Evolutionary conservation across 495 filamentous ascomycete species (phyloP).

Genomic region (Tuber aestivum): DNA sequence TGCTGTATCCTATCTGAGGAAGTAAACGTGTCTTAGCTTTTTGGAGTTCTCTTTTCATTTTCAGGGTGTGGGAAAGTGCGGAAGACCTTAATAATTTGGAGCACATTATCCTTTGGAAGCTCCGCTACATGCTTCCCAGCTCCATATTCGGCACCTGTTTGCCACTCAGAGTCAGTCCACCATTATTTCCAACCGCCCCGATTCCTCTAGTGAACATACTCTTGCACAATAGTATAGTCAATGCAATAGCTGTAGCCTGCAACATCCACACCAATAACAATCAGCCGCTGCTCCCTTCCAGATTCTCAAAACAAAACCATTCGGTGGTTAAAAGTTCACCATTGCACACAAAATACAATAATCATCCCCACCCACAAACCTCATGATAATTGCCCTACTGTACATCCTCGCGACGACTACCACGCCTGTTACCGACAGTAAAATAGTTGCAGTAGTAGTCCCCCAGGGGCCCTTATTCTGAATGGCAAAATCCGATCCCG

Average conservation of each 20-base stretch:
- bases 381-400: conserved; percentile 1
- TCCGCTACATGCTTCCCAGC: conserved; percentile 4
- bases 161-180: neutral
- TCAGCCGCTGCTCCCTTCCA: neutral
- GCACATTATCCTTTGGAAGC: neutral
- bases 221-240: neutral
- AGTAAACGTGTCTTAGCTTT: neutral
- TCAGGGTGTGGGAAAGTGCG: neutral
- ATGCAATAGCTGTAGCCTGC: neutral
- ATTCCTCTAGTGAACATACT: neutral
- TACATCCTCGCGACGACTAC: conserved; percentile 7
- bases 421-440: neutral
- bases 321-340: neutral
- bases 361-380: conserved; percentile 15
- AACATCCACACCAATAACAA: neutral
- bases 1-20: conserved; percentile 7
- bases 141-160: neutral
- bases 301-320: neutral
- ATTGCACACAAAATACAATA: conserved; percentile 13
- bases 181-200: neutral
- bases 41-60: neutral
- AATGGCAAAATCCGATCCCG: neutral
- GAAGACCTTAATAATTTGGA: conserved; percentile 7
- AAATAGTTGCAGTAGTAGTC: neutral
- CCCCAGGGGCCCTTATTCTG: neutral